phyloP scores from a whole-genome alignment of 495 filamentous ascomycete species.

The Penicillium silybi region DNA sequence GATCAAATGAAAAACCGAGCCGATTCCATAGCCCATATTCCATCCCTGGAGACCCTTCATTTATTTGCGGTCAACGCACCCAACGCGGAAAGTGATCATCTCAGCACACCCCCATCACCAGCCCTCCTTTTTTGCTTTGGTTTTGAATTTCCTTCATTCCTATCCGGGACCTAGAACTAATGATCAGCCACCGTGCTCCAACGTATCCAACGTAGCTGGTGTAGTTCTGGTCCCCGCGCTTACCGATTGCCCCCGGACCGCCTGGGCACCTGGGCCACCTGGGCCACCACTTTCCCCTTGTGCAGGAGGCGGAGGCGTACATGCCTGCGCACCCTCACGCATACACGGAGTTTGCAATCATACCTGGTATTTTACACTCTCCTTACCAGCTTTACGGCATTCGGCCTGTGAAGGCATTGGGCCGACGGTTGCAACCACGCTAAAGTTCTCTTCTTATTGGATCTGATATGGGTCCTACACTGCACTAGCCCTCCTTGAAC shows the following conservation, averaged over 20 bases:
- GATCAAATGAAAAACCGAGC: slow-evolving; percentile 10
- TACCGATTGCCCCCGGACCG: slow-evolving; percentile 24
- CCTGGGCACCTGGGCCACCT: neutral
- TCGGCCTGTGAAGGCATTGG: slow-evolving; percentile 7
- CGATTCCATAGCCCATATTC: slow-evolving; percentile 2
- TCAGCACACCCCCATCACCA: neutral
- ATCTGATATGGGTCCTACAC: slow-evolving; percentile 36
- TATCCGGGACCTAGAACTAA: slow-evolving; percentile 10
- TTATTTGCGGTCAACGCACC: neutral
- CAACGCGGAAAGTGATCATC: slow-evolving; percentile 13
- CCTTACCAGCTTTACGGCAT: neutral
- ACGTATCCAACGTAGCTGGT: no score
- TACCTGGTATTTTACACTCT: slow-evolving; percentile 9
- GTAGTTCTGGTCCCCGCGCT: slow-evolving; percentile 22
- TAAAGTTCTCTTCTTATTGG: slow-evolving; percentile 38
- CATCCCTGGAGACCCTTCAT: slow-evolving; percentile 11
- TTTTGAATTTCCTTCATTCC: neutral
- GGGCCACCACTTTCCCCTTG: slow-evolving; percentile 14
- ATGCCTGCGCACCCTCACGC: slow-evolving; percentile 18
- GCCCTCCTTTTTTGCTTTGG: slow-evolving; percentile 1
- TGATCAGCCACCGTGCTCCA: slow-evolving; percentile 37
- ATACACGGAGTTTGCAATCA: slow-evolving; percentile 9
- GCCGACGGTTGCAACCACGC: slow-evolving; percentile 36
- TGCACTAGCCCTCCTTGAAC: slow-evolving; percentile 16
- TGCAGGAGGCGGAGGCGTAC: slow-evolving; percentile 25